A percentile compares a stretch with the other conserved stretches of the same genome.
Conservation (phyloP, 1,284 basidiomycete species). For the Chondrostereum purpureum region DNA sequence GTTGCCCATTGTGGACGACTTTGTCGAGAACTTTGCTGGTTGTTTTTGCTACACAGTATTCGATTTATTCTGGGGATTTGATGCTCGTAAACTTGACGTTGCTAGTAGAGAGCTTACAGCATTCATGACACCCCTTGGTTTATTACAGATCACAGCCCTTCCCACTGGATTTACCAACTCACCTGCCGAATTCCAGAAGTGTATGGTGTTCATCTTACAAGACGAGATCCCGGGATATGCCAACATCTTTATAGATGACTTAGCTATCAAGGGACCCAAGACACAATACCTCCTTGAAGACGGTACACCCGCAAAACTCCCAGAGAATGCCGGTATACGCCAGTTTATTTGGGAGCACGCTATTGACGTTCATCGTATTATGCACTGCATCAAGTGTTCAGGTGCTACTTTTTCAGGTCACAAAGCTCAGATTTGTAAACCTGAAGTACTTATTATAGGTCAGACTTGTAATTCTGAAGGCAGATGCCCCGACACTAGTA, state of each 20-base stretch:
- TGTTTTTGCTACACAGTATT: too few relatives aligned
- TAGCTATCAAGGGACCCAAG: conserved; percentile 15
- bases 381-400: not conserved
- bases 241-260: conserved; percentile 25
- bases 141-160: conserved; percentile 12
- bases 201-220: conserved; percentile 26
- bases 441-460: conserved; percentile 6
- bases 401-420: not conserved
- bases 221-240: conserved; percentile 11
- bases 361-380: conserved; percentile 13
- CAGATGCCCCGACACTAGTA: conserved; percentile 9
- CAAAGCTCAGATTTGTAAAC: conserved; percentile 12
- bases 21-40: too few relatives aligned
- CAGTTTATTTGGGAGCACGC: conserved; percentile 31
- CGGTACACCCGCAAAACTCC: conserved; percentile 14
- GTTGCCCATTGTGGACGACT: too few relatives aligned
- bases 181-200: conserved; percentile 27
- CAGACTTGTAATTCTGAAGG: conserved; percentile 14
- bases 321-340: conserved; percentile 21
- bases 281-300: conserved; percentile 8
- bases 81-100: conserved; percentile 14
- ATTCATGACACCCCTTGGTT: conserved; percentile 22
- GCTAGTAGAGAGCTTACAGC: conserved; percentile 15
- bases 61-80: conserved; percentile 22
- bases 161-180: conserved; percentile 23